These are phyloP conservation scores for Candida ficus DNA, from an alignment of 805 yeast species.

Conservation along the genomic window DNA sequence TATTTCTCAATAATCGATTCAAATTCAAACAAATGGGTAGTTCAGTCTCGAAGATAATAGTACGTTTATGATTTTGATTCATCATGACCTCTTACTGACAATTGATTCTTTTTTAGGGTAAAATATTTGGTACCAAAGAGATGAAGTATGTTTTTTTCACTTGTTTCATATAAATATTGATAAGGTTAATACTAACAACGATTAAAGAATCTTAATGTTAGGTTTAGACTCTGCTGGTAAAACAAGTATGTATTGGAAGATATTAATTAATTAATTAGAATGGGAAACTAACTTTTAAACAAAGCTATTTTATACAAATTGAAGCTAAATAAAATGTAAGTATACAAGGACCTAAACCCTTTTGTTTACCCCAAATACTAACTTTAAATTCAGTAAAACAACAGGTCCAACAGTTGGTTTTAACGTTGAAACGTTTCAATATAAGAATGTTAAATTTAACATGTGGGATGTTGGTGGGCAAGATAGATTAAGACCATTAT, in stretches of 20 bases:
- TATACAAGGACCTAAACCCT: neutral
- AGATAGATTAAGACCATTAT: conserved; percentile 82
- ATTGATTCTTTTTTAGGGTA: conserved; percentile 22
- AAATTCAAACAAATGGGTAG: conserved; percentile 25
- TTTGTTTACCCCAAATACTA: neutral
- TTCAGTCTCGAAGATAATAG: conserved; percentile 28
- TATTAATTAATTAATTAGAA: too few species aligned
- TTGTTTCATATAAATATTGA: neutral
- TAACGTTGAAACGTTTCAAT: conserved; percentile 83
- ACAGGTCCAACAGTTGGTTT: conserved; percentile 94
- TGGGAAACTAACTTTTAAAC: too few species aligned
- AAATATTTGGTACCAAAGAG: conserved; percentile 48
- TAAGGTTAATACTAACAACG: neutral
- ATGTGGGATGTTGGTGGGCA: conserved; percentile 98
- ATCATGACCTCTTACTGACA: conserved; percentile 2
- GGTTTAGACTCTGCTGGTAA: conserved; percentile 94
- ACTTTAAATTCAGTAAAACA: conserved; percentile 33
- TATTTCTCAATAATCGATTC: neutral
- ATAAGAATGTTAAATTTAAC: conserved; percentile 75
- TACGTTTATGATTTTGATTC: too few species aligned
- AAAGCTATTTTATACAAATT: conserved; percentile 75
- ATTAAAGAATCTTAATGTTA: conserved; percentile 69
- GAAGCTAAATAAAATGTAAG: conserved; percentile 60
- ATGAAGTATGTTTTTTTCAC: conserved; percentile 33
- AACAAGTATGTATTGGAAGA: conserved; percentile 38